Evolutionary conservation across 306 rosid species (phyloP), one percentile per base, ranked within the genome.

Genomic region (Nissolia schottii): DNA sequence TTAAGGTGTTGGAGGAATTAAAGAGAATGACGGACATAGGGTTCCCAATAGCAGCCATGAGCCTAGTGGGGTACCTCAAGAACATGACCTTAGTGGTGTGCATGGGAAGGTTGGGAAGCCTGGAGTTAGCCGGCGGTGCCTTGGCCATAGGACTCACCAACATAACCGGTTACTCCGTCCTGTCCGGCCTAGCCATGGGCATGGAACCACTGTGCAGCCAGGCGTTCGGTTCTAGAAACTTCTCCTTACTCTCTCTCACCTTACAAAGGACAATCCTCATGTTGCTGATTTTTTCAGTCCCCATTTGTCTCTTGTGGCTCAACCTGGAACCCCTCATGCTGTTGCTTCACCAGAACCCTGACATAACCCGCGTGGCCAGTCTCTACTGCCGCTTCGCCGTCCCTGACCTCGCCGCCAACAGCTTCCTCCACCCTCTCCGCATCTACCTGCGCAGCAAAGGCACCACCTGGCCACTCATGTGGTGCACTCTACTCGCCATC

Each of bases 81-180:
- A 86, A 89, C 88, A 73, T 86, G 95, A 81, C 72, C 59, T 73
- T 79, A 23, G 91, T 86, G 2, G 58, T 82, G 7, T 89, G 86
- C 95, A 84, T 89, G 95, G 95, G 95, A 27, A 84, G 81, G 66
- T 77, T 89, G 63, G 95, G 95, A 56, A 89, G 86, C 73, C 75
- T 89, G 0, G 88, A 89, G 73, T 84, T 89, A 13, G 95, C 95
- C 0, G 91, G 85, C 2, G 91, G 91, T 2, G 82, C 95, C 25
- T 61, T 89, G 55, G 95, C 91, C 70, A 74, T 89, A 12, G 91
- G 95, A 28, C 82, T 89, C 88, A 84, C 95, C 63, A 89, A 89
- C 86, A 82, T 89, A 71, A 89, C 88, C 12, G 95, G 95, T 54
- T 89, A 86, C 81, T 89, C 91, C 1, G 81, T 89, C 73, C 86